phyloP scores from a whole-genome alignment of 768 basidiomycete genomes.

The Pleurotus eryngii region DNA sequence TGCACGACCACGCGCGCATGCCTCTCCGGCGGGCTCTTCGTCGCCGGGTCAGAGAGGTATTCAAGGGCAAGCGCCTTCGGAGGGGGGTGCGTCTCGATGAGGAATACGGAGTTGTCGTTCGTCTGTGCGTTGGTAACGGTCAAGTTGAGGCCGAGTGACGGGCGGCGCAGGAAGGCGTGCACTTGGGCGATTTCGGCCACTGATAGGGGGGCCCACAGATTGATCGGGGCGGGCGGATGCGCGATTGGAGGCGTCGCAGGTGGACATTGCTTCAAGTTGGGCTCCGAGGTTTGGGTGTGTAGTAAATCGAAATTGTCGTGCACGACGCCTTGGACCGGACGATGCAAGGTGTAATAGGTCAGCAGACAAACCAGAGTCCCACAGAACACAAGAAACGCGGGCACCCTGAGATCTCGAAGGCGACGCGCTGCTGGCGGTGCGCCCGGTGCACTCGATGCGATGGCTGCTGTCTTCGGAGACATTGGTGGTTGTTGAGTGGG shows the following conservation, averaged over 20 bases:
- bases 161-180: conserved; percentile 41
- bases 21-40: conserved; percentile 25
- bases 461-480: no score
- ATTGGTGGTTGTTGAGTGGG: no score
- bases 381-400: not conserved
- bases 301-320: not conserved
- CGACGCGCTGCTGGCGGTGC: no score
- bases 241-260: conserved; percentile 29
- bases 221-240: conserved; percentile 37
- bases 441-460: no score
- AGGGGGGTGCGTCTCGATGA: conserved; percentile 49
- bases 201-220: conserved; percentile 52
- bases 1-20: conserved; percentile 51
- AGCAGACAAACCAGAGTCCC: not conserved
- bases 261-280: conserved; percentile 28
- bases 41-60: conserved; percentile 36
- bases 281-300: not conserved
- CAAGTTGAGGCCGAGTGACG: conserved; percentile 44
- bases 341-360: not conserved
- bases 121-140: conserved; percentile 26
- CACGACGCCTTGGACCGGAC: not conserved
- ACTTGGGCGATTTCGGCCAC: conserved; percentile 40
- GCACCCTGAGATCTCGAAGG: not conserved
- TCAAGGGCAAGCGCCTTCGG: conserved; percentile 43
- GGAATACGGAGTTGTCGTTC: conserved; percentile 48